Percentiles rank a stretch among this genome's conserved stretches.
phyloP scores from a whole-genome alignment of 2,329 filamentous ascomycete species.

The Fusarium sp. region DNA sequence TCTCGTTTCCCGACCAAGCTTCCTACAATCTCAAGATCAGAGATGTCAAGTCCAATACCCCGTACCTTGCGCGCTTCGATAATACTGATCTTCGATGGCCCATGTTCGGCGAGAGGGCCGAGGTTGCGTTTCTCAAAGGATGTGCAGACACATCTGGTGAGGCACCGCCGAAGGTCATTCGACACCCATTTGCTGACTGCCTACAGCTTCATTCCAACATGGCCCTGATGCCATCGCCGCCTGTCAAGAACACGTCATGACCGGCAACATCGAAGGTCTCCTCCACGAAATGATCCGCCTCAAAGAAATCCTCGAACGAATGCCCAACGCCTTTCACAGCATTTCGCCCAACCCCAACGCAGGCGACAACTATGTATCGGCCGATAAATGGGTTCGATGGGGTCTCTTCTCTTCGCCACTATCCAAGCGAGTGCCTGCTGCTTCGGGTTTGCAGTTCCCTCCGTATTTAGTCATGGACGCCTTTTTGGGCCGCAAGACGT shows the following conservation, averaged over 20 bases:
- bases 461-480: constrained; percentile 65
- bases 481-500: constrained; percentile 59
- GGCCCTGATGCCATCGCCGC: constrained; percentile 61
- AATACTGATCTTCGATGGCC: constrained; percentile 65
- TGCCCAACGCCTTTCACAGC: constrained; percentile 64
- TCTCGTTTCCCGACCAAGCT: constrained; percentile 63
- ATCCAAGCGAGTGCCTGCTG: constrained; percentile 60
- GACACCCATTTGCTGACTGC: fast-evolving
- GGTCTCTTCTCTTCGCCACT: constrained; percentile 61
- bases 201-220: constrained; percentile 56
- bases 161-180: fast-evolving
- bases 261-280: constrained; percentile 59
- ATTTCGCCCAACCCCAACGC: constrained; percentile 63
- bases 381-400: constrained; percentile 60
- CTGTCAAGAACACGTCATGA: constrained; percentile 65
- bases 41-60: constrained; percentile 58
- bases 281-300: constrained; percentile 60
- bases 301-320: constrained; percentile 62
- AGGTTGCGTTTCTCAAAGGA: constrained; percentile 62
- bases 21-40: constrained; percentile 62
- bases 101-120: constrained; percentile 61
- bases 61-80: constrained; percentile 61
- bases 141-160: constrained; percentile 54
- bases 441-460: constrained; percentile 62
- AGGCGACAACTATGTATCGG: constrained; percentile 60